These are phyloP conservation scores for Ilyonectria sp. DNA, from an alignment of 2,329 filamentous ascomycete genomes.

Conservation along the genomic window DNA sequence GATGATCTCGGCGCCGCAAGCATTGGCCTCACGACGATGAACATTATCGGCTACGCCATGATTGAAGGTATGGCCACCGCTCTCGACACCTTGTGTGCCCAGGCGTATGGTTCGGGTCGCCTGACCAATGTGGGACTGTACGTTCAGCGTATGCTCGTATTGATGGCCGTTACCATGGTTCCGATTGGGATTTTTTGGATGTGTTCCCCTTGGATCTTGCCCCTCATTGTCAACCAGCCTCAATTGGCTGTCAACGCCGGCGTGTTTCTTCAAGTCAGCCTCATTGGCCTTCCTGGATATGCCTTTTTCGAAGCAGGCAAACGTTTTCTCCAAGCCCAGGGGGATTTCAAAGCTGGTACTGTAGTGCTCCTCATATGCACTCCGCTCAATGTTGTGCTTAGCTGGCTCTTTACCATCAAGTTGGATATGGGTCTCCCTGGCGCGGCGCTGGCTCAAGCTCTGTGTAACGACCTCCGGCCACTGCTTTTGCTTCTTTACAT, in stretches of 20 bases:
- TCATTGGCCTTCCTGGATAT: slow-evolving; percentile 67
- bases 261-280: slow-evolving; percentile 62
- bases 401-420: slow-evolving; percentile 63
- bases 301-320: slow-evolving; percentile 69
- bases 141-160: slow-evolving; percentile 66
- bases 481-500: slow-evolving; percentile 63
- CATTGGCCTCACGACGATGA: slow-evolving; percentile 67
- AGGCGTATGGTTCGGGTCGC: slow-evolving; percentile 56
- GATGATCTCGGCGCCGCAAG: slow-evolving; percentile 68
- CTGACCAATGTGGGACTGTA: slow-evolving; percentile 66
- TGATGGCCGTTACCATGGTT: slow-evolving; percentile 63
- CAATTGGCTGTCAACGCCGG: slow-evolving; percentile 65
- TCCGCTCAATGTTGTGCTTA: slow-evolving; percentile 63
- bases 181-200: slow-evolving; percentile 67
- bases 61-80: slow-evolving; percentile 48
- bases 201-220: slow-evolving; percentile 62
- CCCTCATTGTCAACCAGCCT: slow-evolving; percentile 63
- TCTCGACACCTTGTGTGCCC: slow-evolving; percentile 46
- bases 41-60: slow-evolving; percentile 66
- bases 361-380: slow-evolving; percentile 63
- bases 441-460: slow-evolving; percentile 65
- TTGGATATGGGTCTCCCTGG: slow-evolving; percentile 64
- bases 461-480: slow-evolving; percentile 65
- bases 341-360: slow-evolving; percentile 65
- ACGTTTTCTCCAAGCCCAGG: slow-evolving; percentile 69